Percentiles rank a stretch among this genome's conserved stretches.
Evolutionary conservation across 2,329 filamentous ascomycete species (phyloP).

Genomic region (Neonectria ditissima): DNA sequence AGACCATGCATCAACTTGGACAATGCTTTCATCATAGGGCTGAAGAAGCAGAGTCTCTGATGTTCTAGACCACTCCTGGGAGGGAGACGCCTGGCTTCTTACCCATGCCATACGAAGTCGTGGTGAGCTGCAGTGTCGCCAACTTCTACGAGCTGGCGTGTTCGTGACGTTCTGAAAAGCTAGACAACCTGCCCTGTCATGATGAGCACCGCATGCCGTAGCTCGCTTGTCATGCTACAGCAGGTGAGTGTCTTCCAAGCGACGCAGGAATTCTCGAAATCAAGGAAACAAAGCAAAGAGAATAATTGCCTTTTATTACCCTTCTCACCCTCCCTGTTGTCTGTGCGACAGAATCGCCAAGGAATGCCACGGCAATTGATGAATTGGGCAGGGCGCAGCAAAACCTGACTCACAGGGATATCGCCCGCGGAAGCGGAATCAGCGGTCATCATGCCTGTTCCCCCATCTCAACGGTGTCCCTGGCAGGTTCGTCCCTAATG

Average conservation of each 20-base stretch:
- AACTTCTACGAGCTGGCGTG: not conserved
- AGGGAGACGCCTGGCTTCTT: constrained; percentile 1
- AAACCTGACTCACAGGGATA: constrained; percentile 5
- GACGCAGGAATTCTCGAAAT: not conserved
- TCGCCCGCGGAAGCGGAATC: constrained; percentile 18
- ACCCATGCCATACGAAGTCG: not conserved
- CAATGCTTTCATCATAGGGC: constrained; percentile 20
- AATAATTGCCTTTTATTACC: not conserved
- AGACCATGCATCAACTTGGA: constrained; percentile 1
- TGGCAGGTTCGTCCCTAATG: not conserved
- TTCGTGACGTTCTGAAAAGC: too few species aligned
- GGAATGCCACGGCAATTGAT: not conserved
- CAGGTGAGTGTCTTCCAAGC: not conserved
- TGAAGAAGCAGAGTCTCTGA: constrained; percentile 6
- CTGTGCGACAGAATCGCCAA: not conserved
- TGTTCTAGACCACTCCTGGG: constrained; percentile 13
- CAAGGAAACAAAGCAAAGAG: not conserved
- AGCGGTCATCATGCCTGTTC: not conserved
- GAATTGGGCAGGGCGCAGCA: not conserved
- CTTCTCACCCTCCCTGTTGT: not conserved
- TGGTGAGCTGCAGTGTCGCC: not conserved
- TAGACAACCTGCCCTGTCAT: too few species aligned
- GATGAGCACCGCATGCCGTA: not conserved
- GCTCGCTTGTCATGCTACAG: not conserved
- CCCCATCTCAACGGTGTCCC: not conserved